phyloP scores from a whole-genome alignment of 75 land plant genomes.

The Picea sitchensis region DNA sequence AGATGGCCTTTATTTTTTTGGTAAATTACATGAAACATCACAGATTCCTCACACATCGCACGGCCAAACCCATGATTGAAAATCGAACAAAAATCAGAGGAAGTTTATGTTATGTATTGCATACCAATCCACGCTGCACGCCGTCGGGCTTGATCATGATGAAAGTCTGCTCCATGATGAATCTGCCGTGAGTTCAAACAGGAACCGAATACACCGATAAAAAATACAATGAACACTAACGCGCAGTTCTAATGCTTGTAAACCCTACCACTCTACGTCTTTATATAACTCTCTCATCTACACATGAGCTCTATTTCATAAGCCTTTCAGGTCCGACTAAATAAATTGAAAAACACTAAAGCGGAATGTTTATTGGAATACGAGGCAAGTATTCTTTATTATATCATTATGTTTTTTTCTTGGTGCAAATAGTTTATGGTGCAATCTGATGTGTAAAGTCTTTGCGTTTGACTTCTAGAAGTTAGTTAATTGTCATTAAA shows the following conservation, averaged over 20 bases:
- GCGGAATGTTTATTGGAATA: not conserved
- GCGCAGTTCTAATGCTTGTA: not conserved
- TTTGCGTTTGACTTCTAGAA: too few species aligned
- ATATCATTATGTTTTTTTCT: too few species aligned
- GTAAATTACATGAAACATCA: too few species aligned
- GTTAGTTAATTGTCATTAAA: too few species aligned
- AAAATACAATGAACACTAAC: too few species aligned
- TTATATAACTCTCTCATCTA: not conserved
- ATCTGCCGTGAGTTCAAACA: not conserved
- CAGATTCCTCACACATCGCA: too few species aligned
- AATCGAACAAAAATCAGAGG: too few species aligned
- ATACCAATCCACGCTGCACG: constrained; percentile 52
- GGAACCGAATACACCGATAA: not conserved
- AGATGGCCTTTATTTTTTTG: too few species aligned
- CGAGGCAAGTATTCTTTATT: too few species aligned
- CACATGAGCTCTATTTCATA: not conserved
- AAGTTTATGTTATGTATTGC: not conserved
- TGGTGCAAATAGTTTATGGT: too few species aligned
- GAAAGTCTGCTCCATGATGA: constrained; percentile 32
- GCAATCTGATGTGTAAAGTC: too few species aligned
- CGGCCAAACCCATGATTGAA: too few species aligned
- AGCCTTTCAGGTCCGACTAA: not conserved
- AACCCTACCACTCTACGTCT: not conserved
- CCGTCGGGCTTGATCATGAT: constrained; percentile 76
- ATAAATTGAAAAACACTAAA: not conserved